phyloP scores from a whole-genome alignment of 345 rosid genomes.

The Brassica cretica region DNA sequence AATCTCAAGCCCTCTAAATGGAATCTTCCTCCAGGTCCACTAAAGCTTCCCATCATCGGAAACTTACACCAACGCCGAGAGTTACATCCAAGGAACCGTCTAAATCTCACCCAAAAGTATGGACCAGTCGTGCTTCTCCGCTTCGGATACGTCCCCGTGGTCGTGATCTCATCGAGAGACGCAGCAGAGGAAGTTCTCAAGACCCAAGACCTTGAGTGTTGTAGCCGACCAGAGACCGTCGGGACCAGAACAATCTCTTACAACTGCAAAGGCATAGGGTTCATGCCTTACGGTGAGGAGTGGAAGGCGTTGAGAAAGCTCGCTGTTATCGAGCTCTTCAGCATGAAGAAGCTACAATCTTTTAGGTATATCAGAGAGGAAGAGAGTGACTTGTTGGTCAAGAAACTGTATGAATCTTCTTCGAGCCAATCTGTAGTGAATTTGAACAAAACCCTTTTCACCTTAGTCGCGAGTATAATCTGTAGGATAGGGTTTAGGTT shows the following conservation, averaged over 20 bases:
- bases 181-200: conserved; percentile 34
- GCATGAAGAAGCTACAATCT: background rate
- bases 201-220: conserved; percentile 33
- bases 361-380: conserved; percentile 17
- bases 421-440: background rate
- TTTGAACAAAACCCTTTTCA: conserved; percentile 17
- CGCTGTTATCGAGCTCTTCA: conserved; percentile 19
- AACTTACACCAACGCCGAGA: conserved; percentile 22
- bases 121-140: conserved; percentile 29
- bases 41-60: conserved; percentile 23
- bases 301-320: conserved; percentile 39
- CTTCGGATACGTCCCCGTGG: conserved; percentile 21
- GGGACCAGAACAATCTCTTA: conserved; percentile 27
- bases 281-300: conserved; percentile 40
- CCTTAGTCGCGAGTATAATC: conserved; percentile 4
- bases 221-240: conserved; percentile 27
- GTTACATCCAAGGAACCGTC: background rate
- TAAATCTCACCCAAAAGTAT: background rate
- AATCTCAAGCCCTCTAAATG: background rate
- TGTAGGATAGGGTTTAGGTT: conserved; percentile 1
- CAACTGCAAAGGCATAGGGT: conserved; percentile 25
- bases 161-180: conserved; percentile 23
- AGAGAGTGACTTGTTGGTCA: conserved; percentile 18
- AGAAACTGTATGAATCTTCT: conserved; percentile 12
- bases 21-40: conserved; percentile 24